Evolutionary conservation across 2,329 filamentous ascomycete species (phyloP).

Genomic region (Drechslerella coelobrocha): DNA sequence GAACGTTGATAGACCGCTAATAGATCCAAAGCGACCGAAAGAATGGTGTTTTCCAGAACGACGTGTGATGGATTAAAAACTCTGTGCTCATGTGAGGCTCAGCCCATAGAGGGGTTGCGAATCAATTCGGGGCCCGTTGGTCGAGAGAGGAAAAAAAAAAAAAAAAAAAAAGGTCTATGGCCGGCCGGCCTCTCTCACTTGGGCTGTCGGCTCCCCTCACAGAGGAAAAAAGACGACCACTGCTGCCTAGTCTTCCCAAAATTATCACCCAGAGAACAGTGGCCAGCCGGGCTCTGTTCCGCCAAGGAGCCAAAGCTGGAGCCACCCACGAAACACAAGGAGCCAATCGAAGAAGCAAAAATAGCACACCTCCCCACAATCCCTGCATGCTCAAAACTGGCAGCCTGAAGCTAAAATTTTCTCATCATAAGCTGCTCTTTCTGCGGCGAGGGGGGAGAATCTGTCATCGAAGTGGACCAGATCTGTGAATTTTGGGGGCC

Average conservation of each 20-base stretch:
- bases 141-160: no score
- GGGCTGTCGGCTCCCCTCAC: no score
- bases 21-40: neutral
- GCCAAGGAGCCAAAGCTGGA: neutral
- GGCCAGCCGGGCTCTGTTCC: slow-evolving; percentile 10
- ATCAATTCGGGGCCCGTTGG: neutral
- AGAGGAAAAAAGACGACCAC: no score
- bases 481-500: slow-evolving; percentile 15
- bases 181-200: no score
- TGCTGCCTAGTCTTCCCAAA: neutral
- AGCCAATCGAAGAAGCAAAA: slow-evolving; percentile 40
- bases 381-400: slow-evolving; percentile 43
- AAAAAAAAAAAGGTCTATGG: no score
- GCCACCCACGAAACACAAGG: neutral
- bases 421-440: slow-evolving; percentile 47
- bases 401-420: slow-evolving; percentile 52
- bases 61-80: no score
- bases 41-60: neutral
- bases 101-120: neutral
- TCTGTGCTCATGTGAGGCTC: slow-evolving; percentile 5
- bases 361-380: slow-evolving; percentile 3
- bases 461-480: slow-evolving; percentile 26
- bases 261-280: neutral
- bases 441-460: slow-evolving; percentile 2
- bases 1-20: no score